Conservation (phyloP, 1,284 basidiomycete species). For the Boletellus deceptivus region DNA sequence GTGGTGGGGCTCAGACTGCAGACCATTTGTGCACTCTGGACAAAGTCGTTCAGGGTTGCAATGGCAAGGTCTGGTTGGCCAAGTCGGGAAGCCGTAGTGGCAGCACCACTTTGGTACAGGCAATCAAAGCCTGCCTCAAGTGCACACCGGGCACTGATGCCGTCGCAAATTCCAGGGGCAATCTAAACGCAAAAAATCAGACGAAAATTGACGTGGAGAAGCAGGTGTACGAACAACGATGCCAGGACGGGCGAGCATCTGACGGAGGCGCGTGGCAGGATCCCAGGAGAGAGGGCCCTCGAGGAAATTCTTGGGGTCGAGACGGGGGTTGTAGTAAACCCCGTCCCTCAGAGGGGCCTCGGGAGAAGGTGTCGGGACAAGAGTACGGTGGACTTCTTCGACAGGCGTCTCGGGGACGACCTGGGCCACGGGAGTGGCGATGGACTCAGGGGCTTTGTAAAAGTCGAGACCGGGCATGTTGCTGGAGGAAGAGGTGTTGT, state of each 20-base stretch:
- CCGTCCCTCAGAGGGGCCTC: conserved; percentile 15
- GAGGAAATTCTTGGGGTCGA: conserved; percentile 67
- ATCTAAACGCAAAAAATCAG: conserved; percentile 38
- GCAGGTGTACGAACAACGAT: conserved; percentile 56
- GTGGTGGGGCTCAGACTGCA: conserved; percentile 59
- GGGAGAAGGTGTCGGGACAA: conserved; percentile 12
- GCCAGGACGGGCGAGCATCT: conserved; percentile 73
- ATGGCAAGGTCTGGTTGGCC: conserved; percentile 80
- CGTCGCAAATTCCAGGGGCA: conserved; percentile 79
- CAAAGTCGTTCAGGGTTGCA: conserved; percentile 78
- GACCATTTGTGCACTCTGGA: conserved; percentile 63
- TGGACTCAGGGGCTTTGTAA: conserved; percentile 32
- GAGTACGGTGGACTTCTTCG: not conserved
- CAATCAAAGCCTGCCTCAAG: conserved; percentile 76
- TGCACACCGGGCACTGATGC: conserved; percentile 76
- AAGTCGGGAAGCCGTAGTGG: conserved; percentile 73
- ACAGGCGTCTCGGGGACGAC: conserved; percentile 11
- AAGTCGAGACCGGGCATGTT: conserved; percentile 46
- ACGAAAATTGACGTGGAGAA: not conserved
- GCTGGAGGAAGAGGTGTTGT: conserved; percentile 4
- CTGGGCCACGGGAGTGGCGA: not conserved
- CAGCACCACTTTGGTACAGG: conserved; percentile 76
- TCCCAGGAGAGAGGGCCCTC: conserved; percentile 66
- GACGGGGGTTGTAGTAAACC: conserved; percentile 39
- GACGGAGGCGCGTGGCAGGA: conserved; percentile 68